These are phyloP conservation scores for Dalechampia spathulata DNA, from an alignment of 441 rosid genomes.

Conservation along the genomic window DNA sequence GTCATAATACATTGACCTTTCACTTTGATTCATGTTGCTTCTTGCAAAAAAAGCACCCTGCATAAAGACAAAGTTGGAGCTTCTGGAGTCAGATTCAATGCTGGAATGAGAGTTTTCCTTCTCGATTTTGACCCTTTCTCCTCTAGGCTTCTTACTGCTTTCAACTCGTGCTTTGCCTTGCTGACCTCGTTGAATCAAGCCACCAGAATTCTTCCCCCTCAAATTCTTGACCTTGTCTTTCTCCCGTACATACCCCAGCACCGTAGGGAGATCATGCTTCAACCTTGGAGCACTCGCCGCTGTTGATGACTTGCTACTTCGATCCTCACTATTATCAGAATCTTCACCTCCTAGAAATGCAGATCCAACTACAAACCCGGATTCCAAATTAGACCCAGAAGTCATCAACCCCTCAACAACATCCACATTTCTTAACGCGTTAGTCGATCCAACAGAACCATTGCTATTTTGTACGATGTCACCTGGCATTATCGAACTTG, in stretches of 20 bases:
- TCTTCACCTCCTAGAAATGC: slow-evolving; percentile 47
- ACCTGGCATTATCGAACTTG: slow-evolving; percentile 20
- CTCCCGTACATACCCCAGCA: slow-evolving; percentile 30
- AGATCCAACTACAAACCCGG: slow-evolving; percentile 49
- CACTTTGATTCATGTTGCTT: slow-evolving; percentile 46
- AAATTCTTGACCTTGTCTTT: slow-evolving; percentile 39
- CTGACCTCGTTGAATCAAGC: slow-evolving; percentile 32
- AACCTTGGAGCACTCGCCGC: slow-evolving; percentile 59
- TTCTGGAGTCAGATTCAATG: slow-evolving; percentile 78
- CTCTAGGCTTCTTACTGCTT: slow-evolving; percentile 65
- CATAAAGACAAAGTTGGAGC: slow-evolving; percentile 73
- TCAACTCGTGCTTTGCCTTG: slow-evolving; percentile 45
- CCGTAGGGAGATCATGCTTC: slow-evolving; percentile 36
- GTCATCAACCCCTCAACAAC: slow-evolving; percentile 28
- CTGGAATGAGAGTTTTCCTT: slow-evolving; percentile 84
- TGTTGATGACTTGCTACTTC: slow-evolving; percentile 68
- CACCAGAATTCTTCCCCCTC: too few species aligned
- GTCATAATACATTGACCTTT: slow-evolving; percentile 37
- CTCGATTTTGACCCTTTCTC: slow-evolving; percentile 72
- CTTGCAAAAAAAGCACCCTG: slow-evolving; percentile 47
- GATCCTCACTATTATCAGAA: slow-evolving; percentile 70
- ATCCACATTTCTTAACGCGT: slow-evolving; percentile 23
- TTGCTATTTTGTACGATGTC: slow-evolving; percentile 34
- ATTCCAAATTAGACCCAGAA: slow-evolving; percentile 32
- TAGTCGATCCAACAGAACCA: slow-evolving; percentile 33